Conservation (phyloP, 2,329 filamentous ascomycete species). For the Apiospora phragmitis region DNA sequence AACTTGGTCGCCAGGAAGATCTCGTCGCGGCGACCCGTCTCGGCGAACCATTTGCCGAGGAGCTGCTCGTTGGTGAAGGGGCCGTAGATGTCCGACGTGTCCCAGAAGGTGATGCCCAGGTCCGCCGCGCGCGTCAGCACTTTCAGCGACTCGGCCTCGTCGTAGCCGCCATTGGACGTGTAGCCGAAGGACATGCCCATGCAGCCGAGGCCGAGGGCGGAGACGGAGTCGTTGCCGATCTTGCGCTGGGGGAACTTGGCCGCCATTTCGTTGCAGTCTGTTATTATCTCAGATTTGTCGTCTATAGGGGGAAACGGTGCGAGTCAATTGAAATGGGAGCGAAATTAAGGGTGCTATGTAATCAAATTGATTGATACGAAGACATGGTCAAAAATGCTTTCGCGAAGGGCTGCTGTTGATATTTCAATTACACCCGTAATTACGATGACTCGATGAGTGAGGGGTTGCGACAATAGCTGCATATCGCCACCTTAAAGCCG, state of each 20-base stretch:
- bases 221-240: constrained; percentile 41
- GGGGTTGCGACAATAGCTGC: not conserved
- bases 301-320: not conserved
- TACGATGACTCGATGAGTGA: not conserved
- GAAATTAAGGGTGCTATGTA: not conserved
- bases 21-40: constrained; percentile 44
- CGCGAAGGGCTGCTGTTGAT: not conserved
- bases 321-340: not conserved
- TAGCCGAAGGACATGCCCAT: constrained; percentile 43
- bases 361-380: not conserved
- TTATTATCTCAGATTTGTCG: too few relatives aligned
- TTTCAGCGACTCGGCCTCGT: constrained; percentile 26
- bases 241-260: constrained; percentile 38
- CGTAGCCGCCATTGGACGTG: constrained; percentile 28
- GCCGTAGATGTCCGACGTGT: constrained; percentile 35
- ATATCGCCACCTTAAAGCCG: not conserved
- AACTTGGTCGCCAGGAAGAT: constrained; percentile 57
- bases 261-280: constrained; percentile 19
- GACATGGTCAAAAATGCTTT: not conserved
- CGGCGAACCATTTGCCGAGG: constrained; percentile 41
- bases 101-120: constrained; percentile 29
- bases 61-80: constrained; percentile 43
- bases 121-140: constrained; percentile 28
- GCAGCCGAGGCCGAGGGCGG: constrained; percentile 45
- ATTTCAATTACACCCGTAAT: not conserved